Percentiles rank a stretch among this genome's conserved stretches.
Evolutionary conservation across 345 rosid genomes (phyloP).

Genomic region (Populus tremula): DNA sequence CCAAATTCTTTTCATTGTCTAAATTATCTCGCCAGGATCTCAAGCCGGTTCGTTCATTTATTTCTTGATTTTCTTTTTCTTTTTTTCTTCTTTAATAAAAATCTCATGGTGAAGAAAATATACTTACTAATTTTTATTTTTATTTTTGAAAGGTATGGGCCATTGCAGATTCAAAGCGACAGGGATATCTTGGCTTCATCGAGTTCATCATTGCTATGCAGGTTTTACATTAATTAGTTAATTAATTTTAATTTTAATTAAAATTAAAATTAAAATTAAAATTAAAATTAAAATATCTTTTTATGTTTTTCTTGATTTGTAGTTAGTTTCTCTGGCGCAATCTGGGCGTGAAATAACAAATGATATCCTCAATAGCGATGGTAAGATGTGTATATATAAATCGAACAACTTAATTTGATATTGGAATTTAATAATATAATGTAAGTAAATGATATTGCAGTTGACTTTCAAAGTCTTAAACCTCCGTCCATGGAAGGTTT

Average conservation of each 20-base stretch:
- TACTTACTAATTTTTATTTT: conserved; percentile 3
- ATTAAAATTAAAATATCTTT: not conserved
- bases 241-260: not conserved
- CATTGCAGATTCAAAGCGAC: conserved; percentile 81
- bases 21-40: conserved; percentile 76
- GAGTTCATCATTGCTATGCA: conserved; percentile 77
- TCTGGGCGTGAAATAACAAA: conserved; percentile 54
- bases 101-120: conserved; percentile 5
- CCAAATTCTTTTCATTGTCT: conserved; percentile 73
- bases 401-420: not conserved
- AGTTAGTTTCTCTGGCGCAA: conserved; percentile 81
- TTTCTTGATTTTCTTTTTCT: not conserved
- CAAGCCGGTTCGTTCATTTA: conserved; percentile 53
- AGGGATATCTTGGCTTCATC: conserved; percentile 72
- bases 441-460: conserved; percentile 31
- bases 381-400: conserved; percentile 24
- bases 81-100: conserved; percentile 2
- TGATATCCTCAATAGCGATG: conserved; percentile 46
- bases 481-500: conserved; percentile 80
- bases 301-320: conserved; percentile 12
- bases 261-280: not conserved
- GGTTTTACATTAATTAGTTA: conserved; percentile 29
- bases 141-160: conserved; percentile 72
- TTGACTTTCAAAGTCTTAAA: conserved; percentile 54
- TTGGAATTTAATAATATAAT: not conserved